Percentiles rank a stretch among this genome's conserved stretches.
phyloP scores from a whole-genome alignment of 257 asterid species.

The Solanum tarapatanum region DNA sequence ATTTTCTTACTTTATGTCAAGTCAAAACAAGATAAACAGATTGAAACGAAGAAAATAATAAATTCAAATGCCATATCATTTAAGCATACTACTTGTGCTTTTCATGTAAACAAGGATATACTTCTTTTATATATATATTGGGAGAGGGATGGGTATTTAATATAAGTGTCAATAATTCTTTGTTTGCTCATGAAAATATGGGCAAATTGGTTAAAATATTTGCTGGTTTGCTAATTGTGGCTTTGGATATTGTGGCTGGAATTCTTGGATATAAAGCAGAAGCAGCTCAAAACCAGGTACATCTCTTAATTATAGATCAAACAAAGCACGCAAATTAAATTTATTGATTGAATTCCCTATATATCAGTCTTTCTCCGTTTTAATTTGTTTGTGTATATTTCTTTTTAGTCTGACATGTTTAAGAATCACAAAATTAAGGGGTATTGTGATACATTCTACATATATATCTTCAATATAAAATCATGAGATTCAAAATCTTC shows the following conservation, averaged over 20 bases:
- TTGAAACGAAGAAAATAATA: background rate
- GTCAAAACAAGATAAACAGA: background rate
- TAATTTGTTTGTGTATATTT: background rate
- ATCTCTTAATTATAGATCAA: background rate
- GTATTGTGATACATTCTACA: background rate
- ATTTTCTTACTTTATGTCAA: background rate
- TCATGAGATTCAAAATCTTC: background rate
- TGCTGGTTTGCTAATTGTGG: constrained; percentile 53
- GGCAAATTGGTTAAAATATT: constrained; percentile 37
- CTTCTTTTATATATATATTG: background rate
- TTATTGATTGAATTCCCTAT: background rate
- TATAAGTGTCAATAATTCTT: background rate
- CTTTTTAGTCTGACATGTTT: background rate
- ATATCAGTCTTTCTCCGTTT: background rate
- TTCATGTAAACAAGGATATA: background rate
- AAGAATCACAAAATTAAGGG: background rate
- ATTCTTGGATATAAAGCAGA: constrained; percentile 74
- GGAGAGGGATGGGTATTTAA: background rate
- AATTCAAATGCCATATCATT: background rate
- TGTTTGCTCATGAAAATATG: constrained; percentile 21
- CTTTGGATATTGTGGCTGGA: constrained; percentile 60
- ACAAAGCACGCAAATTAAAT: background rate
- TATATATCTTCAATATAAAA: background rate
- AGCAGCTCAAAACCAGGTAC: constrained; percentile 68
- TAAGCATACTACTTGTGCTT: background rate